These are phyloP conservation scores for Fraxinus excelsior DNA, from an alignment of 257 asterid genomes.

Conservation along the genomic window DNA sequence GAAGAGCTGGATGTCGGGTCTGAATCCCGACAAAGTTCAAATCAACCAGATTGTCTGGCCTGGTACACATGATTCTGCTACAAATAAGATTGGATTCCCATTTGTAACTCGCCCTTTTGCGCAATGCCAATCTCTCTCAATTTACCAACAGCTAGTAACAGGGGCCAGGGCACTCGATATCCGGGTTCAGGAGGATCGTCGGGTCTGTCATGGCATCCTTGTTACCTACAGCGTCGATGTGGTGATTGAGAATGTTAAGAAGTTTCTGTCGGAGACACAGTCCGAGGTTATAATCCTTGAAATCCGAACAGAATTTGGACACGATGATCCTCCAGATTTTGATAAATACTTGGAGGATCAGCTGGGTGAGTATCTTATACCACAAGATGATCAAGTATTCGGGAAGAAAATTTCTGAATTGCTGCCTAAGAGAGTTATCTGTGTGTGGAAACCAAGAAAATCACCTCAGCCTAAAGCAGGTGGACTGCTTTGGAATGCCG, in stretches of 20 bases:
- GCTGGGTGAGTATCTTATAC: slow-evolving; percentile 68
- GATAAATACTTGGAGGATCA: slow-evolving; percentile 59
- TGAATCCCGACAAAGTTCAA: slow-evolving; percentile 46
- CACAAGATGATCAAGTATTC: slow-evolving; percentile 67
- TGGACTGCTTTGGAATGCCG: slow-evolving; percentile 62
- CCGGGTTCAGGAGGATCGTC: slow-evolving; percentile 73
- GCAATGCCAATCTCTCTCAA: slow-evolving; percentile 76
- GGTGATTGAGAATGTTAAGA: slow-evolving; percentile 63
- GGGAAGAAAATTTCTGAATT: slow-evolving; percentile 59
- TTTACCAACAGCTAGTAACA: slow-evolving; percentile 64
- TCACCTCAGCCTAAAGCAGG: slow-evolving; percentile 59
- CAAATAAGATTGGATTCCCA: slow-evolving; percentile 77
- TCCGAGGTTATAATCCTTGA: slow-evolving; percentile 80
- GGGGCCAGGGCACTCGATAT: slow-evolving; percentile 77
- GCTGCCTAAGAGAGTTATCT: slow-evolving; percentile 72
- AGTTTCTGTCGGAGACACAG: slow-evolving; percentile 61
- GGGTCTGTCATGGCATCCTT: slow-evolving; percentile 82
- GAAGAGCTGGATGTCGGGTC: slow-evolving; percentile 75
- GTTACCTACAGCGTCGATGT: slow-evolving; percentile 56
- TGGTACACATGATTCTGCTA: slow-evolving; percentile 97
- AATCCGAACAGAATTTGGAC: slow-evolving; percentile 88
- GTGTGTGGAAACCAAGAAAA: slow-evolving; percentile 89
- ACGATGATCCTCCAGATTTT: slow-evolving; percentile 80
- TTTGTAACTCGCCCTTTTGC: slow-evolving; percentile 74
- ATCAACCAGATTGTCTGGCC: slow-evolving; percentile 87